Conservation (phyloP, 768 basidiomycete species). For the Leccinum longicurvipes region DNA sequence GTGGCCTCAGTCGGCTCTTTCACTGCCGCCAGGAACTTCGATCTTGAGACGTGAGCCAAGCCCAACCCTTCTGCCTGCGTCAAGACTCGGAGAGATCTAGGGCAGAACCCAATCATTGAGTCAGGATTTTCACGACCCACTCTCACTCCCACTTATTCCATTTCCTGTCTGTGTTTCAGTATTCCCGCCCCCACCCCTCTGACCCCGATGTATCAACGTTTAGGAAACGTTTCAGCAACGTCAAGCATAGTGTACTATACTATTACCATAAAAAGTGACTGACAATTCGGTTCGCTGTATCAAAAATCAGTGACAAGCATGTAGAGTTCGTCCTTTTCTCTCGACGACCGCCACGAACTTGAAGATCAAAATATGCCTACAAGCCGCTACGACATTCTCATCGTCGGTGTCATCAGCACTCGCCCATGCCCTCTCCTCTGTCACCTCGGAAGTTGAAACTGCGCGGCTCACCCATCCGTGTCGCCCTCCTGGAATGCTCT, state of each 20-base stretch:
- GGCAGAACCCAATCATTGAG: neutral
- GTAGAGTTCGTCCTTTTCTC: neutral
- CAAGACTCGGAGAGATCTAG: neutral
- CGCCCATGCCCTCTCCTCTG: constrained; percentile 75
- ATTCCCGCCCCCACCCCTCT: constrained; percentile 23
- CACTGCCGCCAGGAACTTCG: no score
- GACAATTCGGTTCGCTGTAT: no score
- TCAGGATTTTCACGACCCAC: neutral
- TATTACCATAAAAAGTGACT: no score
- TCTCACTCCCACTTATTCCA: neutral
- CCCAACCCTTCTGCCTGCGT: neutral
- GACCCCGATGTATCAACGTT: constrained; percentile 79
- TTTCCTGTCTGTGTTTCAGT: neutral
- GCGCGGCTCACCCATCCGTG: constrained; percentile 57
- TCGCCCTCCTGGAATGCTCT: constrained; percentile 88
- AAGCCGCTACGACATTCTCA: constrained; percentile 66
- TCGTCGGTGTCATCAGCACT: constrained; percentile 90
- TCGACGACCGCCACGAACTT: neutral
- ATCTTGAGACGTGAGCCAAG: no score
- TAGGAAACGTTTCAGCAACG: no score
- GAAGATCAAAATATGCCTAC: constrained; percentile 8
- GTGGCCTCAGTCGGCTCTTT: no score
- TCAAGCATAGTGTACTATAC: no score
- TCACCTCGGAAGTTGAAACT: constrained; percentile 38
- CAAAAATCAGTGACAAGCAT: no score